phyloP scores from a whole-genome alignment of 345 rosid species.

The Arabidopsis suecica region DNA sequence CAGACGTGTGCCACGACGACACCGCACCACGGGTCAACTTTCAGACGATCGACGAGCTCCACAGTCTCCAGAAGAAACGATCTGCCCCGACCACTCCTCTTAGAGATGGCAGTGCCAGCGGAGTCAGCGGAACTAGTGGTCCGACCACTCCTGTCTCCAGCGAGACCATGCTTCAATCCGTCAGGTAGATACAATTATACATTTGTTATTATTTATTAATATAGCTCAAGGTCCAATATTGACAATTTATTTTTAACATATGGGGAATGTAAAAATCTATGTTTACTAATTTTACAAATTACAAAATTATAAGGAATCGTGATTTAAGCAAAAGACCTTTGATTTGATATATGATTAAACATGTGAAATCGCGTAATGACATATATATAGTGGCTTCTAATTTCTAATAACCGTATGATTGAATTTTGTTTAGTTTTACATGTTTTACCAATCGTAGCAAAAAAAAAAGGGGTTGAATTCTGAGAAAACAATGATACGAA shows the following conservation, averaged over 20 bases:
- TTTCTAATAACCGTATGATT: not conserved
- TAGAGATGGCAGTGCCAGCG: slow-evolving; percentile 36
- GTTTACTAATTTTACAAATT: not conserved
- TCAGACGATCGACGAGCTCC: slow-evolving; percentile 94
- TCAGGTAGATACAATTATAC: slow-evolving; percentile 58
- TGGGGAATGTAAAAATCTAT: not conserved
- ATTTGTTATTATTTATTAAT: not conserved
- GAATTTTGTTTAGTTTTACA: not conserved
- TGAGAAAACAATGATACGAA: not conserved
- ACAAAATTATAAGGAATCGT: not conserved
- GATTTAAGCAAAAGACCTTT: not conserved
- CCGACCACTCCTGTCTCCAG: slow-evolving; percentile 51
- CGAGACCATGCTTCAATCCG: slow-evolving; percentile 92
- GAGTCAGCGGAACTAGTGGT: slow-evolving; percentile 42
- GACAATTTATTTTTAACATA: not conserved
- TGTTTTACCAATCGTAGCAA: not conserved
- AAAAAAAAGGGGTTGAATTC: not conserved
- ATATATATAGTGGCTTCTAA: too few species aligned
- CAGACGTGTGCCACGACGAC: slow-evolving; percentile 69
- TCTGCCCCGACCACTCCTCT: slow-evolving; percentile 84
- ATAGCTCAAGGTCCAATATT: not conserved
- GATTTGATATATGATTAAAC: too few species aligned
- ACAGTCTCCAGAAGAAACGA: slow-evolving; percentile 82
- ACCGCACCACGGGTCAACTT: slow-evolving; percentile 65
- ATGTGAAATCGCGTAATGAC: too few species aligned